Base-by-base conservation (phyloP, 129 eudicot genomes). In the sunflower (Helianthus annuus) region DNA sequence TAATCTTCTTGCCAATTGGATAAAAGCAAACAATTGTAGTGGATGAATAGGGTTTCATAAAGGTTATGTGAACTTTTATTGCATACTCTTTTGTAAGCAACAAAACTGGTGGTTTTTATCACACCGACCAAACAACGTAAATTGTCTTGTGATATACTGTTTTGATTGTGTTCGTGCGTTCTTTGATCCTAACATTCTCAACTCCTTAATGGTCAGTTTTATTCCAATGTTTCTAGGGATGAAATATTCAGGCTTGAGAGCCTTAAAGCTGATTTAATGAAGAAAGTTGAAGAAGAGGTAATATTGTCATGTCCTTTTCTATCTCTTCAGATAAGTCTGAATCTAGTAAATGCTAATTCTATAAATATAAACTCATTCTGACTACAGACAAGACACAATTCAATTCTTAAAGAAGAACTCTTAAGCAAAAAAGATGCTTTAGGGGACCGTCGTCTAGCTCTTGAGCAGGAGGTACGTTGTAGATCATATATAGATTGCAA, bases 181-280 rank as follows among this genome's bases (percentile, higher is more conserved):
- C 32, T 27, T 27, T 27, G 32, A 27, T 27, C 32, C 42, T 27
- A 27, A 27, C 32, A 27, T 27, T 27, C 32, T 27, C 32, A 27
- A 27, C 32, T 27, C 32, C 34, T 11, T 71, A 53, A 29, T 45
- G 52, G 5, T 34, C 45, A 39, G n/a, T 73, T 49, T 71, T 59
- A 48, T 77, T 19, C 8, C 32, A 22, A 34, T 77, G 58, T 62
- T 72, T 22, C 51, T 68, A 94, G 99, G 82, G 85, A 78, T 76
- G 96, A 89, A 81, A 86, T 90, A 66, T 82, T 80, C 70, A 88
- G 81, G 84, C 93, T 94, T 48, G 92, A 85, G 79, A 83, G 46
- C 54, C 77, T 60, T 13, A 90, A 85, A 89, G 36, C 78, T 68
- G 86, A 84, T 70, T 66, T 86, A 74, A 74, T 75, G 81, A 77